Conservation (phyloP, 352 stramenopile genomes). For the Globisporangium yorkense region DNA sequence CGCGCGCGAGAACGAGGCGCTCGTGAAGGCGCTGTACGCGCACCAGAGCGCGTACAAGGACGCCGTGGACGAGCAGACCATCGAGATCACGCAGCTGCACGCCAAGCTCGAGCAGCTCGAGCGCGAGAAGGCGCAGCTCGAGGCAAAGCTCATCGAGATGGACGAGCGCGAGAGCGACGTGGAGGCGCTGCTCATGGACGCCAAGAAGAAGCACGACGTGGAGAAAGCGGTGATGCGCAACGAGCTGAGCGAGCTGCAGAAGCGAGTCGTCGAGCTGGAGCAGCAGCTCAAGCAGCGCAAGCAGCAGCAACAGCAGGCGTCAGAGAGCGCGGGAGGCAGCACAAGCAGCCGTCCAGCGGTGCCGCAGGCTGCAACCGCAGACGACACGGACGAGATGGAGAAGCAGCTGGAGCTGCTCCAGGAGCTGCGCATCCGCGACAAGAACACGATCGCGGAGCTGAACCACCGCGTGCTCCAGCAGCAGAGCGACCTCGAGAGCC, state of each 20-base stretch:
- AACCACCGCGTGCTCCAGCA: slow-evolving; percentile 52
- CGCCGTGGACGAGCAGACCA: slow-evolving; percentile 55
- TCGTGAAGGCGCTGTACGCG: slow-evolving; percentile 38
- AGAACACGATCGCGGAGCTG: slow-evolving; percentile 49
- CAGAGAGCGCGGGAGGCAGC: neutral
- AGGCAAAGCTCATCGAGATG: slow-evolving; percentile 72
- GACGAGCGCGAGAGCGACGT: slow-evolving; percentile 59
- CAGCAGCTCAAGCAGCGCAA: slow-evolving; percentile 13
- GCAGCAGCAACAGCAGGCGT: slow-evolving; percentile 25
- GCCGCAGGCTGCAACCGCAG: neutral
- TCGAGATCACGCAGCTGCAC: slow-evolving; percentile 62
- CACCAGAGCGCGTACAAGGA: slow-evolving; percentile 46
- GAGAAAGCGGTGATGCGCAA: slow-evolving; percentile 40
- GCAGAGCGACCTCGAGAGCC: slow-evolving; percentile 50
- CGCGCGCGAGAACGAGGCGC: slow-evolving; percentile 37
- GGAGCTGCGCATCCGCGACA: slow-evolving; percentile 59
- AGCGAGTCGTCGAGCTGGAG: slow-evolving; percentile 28
- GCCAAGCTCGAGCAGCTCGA: slow-evolving; percentile 44
- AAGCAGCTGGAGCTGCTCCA: slow-evolving; percentile 58
- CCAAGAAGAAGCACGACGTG: slow-evolving; percentile 43
- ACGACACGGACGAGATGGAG: slow-evolving; percentile 37
- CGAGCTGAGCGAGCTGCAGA: slow-evolving; percentile 37
- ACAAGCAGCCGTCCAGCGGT: neutral
- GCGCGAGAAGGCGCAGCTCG: slow-evolving; percentile 42
- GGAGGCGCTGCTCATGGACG: slow-evolving; percentile 37